Evolutionary conservation across 495 filamentous ascomycete species (phyloP).

Genomic region (Daldinia grandis): DNA sequence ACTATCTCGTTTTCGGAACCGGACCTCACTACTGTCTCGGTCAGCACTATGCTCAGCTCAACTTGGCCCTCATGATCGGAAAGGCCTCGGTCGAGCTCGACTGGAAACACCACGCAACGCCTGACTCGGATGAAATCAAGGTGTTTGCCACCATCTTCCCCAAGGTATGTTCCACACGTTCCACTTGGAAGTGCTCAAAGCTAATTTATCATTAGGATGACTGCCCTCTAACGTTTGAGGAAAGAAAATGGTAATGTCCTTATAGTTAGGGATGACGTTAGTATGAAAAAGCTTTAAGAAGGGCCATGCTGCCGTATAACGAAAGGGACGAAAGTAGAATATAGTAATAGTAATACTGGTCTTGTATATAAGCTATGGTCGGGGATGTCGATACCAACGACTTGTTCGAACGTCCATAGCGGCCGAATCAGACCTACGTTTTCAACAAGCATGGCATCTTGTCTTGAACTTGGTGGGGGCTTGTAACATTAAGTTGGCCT

Average conservation of each 20-base stretch:
- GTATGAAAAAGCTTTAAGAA: slow-evolving; percentile 3
- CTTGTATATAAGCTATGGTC: slow-evolving; percentile 43
- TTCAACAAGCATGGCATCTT: background rate
- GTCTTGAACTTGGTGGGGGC: background rate
- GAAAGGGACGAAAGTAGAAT: slow-evolving; percentile 32
- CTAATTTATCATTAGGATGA: slow-evolving; percentile 62
- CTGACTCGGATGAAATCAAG: slow-evolving; percentile 89
- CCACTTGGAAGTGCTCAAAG: background rate
- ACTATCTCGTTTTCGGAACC: slow-evolving; percentile 96
- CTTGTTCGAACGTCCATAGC: slow-evolving; percentile 29
- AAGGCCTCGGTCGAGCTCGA: slow-evolving; percentile 91
- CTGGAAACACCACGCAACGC: slow-evolving; percentile 88
- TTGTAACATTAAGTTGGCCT: background rate
- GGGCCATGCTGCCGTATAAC: slow-evolving; percentile 8
- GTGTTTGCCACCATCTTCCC: slow-evolving; percentile 99
- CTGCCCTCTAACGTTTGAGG: slow-evolving; percentile 71
- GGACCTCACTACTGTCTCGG: slow-evolving; percentile 97
- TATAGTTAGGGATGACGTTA: background rate
- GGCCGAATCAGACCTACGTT: slow-evolving; percentile 27
- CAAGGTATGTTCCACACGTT: slow-evolving; percentile 68
- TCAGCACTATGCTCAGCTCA: slow-evolving; percentile 90
- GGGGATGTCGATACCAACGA: slow-evolving; percentile 20
- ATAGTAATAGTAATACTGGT: slow-evolving; percentile 45
- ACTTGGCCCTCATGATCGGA: slow-evolving; percentile 89
- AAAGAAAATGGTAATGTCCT: slow-evolving; percentile 51